phyloP scores from a whole-genome alignment of 2,329 filamentous ascomycete species.

The Epichloe baconii region DNA sequence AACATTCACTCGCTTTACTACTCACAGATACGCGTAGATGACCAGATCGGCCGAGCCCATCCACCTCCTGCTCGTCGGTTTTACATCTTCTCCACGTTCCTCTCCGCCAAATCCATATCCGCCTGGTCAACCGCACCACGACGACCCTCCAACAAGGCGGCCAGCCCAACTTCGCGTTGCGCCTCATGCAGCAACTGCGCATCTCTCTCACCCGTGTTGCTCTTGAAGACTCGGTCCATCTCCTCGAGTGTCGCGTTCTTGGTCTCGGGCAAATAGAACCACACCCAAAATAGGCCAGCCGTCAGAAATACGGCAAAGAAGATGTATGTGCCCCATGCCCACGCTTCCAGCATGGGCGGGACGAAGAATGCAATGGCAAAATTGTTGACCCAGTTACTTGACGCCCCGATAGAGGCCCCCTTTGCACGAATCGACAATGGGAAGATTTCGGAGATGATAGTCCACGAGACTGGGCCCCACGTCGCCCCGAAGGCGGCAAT shows the following conservation, averaged over 20 bases:
- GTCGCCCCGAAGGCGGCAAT: too few relatives aligned
- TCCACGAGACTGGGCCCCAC: slow-evolving; percentile 33
- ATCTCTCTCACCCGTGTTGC: slow-evolving; percentile 19
- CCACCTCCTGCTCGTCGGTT: background rate
- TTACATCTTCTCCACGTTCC: background rate
- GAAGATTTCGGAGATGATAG: slow-evolving; percentile 34
- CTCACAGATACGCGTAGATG: background rate
- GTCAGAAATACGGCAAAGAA: slow-evolving; percentile 41
- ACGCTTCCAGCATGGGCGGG: slow-evolving; percentile 23
- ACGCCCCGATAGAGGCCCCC: slow-evolving; percentile 17
- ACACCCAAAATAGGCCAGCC: slow-evolving; percentile 33
- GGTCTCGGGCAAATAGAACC: slow-evolving; percentile 40
- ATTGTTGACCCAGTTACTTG: slow-evolving; percentile 25
- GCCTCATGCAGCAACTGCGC: slow-evolving; percentile 12
- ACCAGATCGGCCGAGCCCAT: background rate
- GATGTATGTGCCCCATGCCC: slow-evolving; percentile 37
- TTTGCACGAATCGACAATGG: slow-evolving; percentile 22
- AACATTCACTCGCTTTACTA: background rate
- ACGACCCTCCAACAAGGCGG: slow-evolving; percentile 2
- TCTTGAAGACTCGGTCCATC: slow-evolving; percentile 38
- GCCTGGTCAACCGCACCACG: background rate
- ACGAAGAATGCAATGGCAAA: slow-evolving; percentile 34
- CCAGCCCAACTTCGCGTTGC: slow-evolving; percentile 13
- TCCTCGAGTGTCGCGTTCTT: slow-evolving; percentile 40
- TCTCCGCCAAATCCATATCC: background rate